A percentile compares a stretch with the other conserved stretches of the same genome.
These are phyloP conservation scores for Botryotinia narcissicola DNA, from an alignment of 2,329 filamentous ascomycete genomes.

Conservation along the genomic window DNA sequence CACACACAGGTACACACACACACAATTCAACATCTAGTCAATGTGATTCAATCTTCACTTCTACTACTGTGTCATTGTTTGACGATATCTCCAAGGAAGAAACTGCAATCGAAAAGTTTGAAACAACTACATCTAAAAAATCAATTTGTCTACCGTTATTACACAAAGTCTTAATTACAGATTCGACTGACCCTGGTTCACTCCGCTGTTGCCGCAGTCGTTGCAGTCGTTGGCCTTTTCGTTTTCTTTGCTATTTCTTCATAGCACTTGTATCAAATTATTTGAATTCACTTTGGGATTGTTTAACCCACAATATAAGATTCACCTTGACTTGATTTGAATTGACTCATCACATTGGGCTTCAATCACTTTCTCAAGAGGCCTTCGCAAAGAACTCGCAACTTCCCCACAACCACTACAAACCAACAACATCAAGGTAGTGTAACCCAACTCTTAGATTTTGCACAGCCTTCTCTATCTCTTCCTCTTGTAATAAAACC, in stretches of 20 bases:
- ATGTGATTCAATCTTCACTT: background rate
- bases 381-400: background rate
- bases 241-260: background rate
- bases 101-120: background rate
- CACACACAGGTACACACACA: background rate
- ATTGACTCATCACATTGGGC: conserved; percentile 1
- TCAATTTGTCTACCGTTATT: background rate
- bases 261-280: background rate
- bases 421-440: background rate
- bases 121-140: background rate
- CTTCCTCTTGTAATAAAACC: background rate
- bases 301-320: background rate
- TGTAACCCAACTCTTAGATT: background rate
- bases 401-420: background rate
- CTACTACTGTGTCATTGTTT: background rate
- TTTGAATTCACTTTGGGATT: background rate
- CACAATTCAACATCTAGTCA: background rate
- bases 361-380: background rate
- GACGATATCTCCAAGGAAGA: background rate
- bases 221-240: background rate
- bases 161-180: background rate
- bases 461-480: conserved; percentile 15
- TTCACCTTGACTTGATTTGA: background rate
- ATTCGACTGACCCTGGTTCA: background rate
- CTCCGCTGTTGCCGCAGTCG: background rate